phyloP scores from a whole-genome alignment of 257 asterid genomes.

The Fraxinus americana region DNA sequence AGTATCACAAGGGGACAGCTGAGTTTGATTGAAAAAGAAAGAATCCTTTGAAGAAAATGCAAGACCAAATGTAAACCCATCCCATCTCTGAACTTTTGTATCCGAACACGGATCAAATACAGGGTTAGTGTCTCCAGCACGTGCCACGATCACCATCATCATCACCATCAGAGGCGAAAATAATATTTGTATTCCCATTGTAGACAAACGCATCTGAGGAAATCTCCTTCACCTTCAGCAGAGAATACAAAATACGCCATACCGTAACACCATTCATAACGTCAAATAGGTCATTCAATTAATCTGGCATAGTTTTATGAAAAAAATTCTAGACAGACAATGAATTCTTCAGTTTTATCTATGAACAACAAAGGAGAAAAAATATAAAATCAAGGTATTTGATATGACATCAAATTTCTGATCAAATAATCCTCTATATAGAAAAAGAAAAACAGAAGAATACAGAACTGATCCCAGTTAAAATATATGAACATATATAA shows the following conservation, averaged over 20 bases:
- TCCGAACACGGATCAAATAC: conserved; percentile 79
- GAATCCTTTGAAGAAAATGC: conserved; percentile 67
- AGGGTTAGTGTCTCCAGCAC: conserved; percentile 59
- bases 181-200: conserved; percentile 25
- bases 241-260: neutral
- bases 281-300: neutral
- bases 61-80: conserved; percentile 88
- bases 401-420: neutral
- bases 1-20: conserved; percentile 89
- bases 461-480: neutral
- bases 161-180: conserved; percentile 13
- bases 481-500: neutral
- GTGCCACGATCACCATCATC: conserved; percentile 34
- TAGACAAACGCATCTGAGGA: conserved; percentile 17
- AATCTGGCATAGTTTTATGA: neutral
- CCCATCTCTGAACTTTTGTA: conserved; percentile 60
- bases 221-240: conserved; percentile 2
- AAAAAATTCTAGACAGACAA: neutral
- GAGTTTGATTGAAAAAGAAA: conserved; percentile 75
- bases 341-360: neutral
- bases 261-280: neutral
- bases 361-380: neutral
- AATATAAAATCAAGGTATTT: too few relatives aligned
- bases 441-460: neutral
- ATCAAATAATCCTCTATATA: neutral